Conservation (phyloP, 1,139 yeast genomes). For the Geotrichum phurueaensis region DNA sequence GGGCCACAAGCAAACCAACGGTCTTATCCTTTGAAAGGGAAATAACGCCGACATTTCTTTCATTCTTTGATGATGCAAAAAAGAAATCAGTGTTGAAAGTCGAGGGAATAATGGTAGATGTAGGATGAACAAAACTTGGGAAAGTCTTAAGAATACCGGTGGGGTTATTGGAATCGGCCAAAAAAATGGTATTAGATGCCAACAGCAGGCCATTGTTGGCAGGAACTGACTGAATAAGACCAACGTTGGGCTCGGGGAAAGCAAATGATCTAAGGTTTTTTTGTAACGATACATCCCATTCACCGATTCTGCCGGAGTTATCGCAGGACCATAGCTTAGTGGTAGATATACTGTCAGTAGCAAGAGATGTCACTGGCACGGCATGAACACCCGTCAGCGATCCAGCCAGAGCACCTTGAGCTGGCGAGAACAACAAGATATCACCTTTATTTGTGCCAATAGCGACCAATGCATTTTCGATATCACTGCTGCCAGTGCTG, state of each 20-base stretch:
- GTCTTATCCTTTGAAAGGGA: conserved; percentile 41
- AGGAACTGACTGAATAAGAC: conserved; percentile 38
- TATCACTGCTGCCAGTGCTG: not conserved
- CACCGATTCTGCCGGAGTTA: conserved; percentile 52
- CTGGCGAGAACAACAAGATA: conserved; percentile 62
- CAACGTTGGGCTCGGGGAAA: conserved; percentile 35
- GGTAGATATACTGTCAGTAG: conserved; percentile 29
- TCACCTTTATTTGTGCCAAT: conserved; percentile 65
- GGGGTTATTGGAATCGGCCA: conserved; percentile 39
- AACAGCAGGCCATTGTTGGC: conserved; percentile 39
- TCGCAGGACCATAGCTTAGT: conserved; percentile 53
- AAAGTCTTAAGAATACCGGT: conserved; percentile 21
- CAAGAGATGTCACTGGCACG: conserved; percentile 50
- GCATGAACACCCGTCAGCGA: conserved; percentile 50
- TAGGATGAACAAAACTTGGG: conserved; percentile 29
- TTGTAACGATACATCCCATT: conserved; percentile 54
- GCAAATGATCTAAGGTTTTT: conserved; percentile 42
- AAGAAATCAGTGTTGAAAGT: conserved; percentile 31
- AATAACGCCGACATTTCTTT: conserved; percentile 71
- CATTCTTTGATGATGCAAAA: conserved; percentile 66
- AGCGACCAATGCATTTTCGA: conserved; percentile 41
- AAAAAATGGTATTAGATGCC: conserved; percentile 59
- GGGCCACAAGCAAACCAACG: conserved; percentile 57
- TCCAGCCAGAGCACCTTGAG: conserved; percentile 49
- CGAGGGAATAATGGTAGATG: conserved; percentile 20